A percentile compares a stretch with the other conserved stretches of the same genome.
phyloP scores from a whole-genome alignment of 2,329 filamentous ascomycete genomes.

The Xylariaceae sp. region DNA sequence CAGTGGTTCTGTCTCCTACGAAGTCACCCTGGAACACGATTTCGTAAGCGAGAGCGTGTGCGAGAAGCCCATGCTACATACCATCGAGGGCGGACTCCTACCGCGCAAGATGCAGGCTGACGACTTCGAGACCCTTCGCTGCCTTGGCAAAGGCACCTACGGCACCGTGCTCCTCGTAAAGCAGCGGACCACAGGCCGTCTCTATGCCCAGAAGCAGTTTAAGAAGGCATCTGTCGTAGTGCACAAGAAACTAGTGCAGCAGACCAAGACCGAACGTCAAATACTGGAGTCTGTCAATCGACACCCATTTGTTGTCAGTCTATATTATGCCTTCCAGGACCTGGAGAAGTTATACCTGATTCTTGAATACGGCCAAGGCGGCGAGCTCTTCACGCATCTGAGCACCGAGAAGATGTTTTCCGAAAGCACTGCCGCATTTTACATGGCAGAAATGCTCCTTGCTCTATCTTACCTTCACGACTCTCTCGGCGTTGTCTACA shows the following conservation, averaged over 20 bases:
- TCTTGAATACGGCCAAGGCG: slow-evolving; percentile 93
- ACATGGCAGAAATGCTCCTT: slow-evolving; percentile 97
- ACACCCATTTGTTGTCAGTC: slow-evolving; percentile 95
- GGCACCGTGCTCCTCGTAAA: slow-evolving; percentile 93
- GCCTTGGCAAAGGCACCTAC: slow-evolving; percentile 93
- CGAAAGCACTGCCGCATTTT: slow-evolving; percentile 86
- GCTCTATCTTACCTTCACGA: slow-evolving; percentile 91
- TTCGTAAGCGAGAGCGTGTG: slow-evolving; percentile 68
- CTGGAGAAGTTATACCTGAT: slow-evolving; percentile 97
- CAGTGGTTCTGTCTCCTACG: slow-evolving; percentile 68
- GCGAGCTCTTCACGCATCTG: slow-evolving; percentile 94
- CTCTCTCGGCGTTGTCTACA: slow-evolving; percentile 89
- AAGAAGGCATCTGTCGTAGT: slow-evolving; percentile 94
- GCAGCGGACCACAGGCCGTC: slow-evolving; percentile 77
- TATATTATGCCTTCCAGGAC: slow-evolving; percentile 98
- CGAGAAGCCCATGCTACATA: slow-evolving; percentile 34
- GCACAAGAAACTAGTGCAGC: slow-evolving; percentile 92
- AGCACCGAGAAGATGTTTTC: slow-evolving; percentile 93
- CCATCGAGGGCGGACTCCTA: slow-evolving; percentile 51
- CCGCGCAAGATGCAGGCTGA: slow-evolving; percentile 80
- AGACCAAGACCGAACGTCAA: slow-evolving; percentile 93
- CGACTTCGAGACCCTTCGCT: slow-evolving; percentile 87
- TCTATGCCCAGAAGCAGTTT: slow-evolving; percentile 98
- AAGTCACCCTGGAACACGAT: slow-evolving; percentile 79
- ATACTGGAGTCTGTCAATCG: slow-evolving; percentile 95